Base-by-base conservation (phyloP, 345 rosid genomes). In the Linum tenue region DNA sequence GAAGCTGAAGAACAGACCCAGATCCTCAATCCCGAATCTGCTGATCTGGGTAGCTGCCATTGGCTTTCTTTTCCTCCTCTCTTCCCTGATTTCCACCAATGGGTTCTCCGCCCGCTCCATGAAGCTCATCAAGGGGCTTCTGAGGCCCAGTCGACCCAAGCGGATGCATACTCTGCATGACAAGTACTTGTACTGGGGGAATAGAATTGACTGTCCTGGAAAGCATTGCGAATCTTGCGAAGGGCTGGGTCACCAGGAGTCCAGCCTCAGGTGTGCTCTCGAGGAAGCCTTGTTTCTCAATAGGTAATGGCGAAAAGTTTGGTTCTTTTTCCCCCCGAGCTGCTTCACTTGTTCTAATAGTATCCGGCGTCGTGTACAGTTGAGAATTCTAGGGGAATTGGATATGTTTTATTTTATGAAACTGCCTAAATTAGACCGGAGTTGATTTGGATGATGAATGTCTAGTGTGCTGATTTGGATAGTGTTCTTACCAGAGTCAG, bases 221-320 rank as follows among this genome's bases (percentile, higher is more conserved):
- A 88, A 88, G 81, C 87, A 90, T 41, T 94, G 97, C 10, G 89
- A 78, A 12, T 73, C 82, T 0, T 90, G 99, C 64, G 96, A 82
- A 36, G 96, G 97, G 40, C 73, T 94, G 41, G 96, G 99, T 65
- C 97, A 94, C 67, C 97, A 91, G 53, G 97, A 94, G 71, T 94
- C 99, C 53, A 91, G 97, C 78, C 95, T 94, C 63, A 73, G 97
- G 73, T 94, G 99, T 62, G 99, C 97, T 14, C 95, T 94, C 9
- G 99, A 94, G 69, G 99, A 94, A 81, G 95, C 99, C 51, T 65
- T 86, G 81, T 84, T 83, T 66, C 82, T 90, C 55, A 76, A 85
- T 51, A 88, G 97, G 98, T 86, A 57, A 56, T 55, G 50, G 50
- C 10, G 50, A 5, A 43, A 7, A 3, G 56, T 56, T 60, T 7